Base-by-base conservation (phyloP, 1,284 basidiomycete genomes). In the Apiotrichum gamsii region DNA sequence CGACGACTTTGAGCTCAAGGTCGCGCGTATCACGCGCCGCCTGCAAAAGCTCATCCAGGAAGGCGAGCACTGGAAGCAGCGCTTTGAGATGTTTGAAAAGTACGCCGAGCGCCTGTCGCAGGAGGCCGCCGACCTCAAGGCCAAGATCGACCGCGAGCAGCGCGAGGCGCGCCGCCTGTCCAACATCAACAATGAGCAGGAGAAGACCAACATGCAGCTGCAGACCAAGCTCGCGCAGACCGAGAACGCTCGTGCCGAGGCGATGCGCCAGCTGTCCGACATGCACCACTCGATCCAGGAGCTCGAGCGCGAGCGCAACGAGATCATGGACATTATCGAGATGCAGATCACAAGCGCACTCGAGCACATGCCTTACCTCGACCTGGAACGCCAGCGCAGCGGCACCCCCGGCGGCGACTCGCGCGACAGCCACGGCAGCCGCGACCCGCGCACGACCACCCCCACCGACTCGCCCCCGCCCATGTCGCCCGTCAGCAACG, bases 1-100 rank as follows among this genome's bases (percentile, higher is more conserved):
- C 38, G 89, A 91, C 65, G 87, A 90, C 61, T 79, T 90, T 21
- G 89, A 91, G 75, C 86, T 86, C 44, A 90, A 89, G 77, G 48
- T 72, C 6, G 61, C 66, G 8, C 62, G 61, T 24, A 65, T 71
- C 52, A 67, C 66, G 19, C 50, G 58, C n/a, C 56, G 73, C 5
- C 62, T 76, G 5, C 69, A 72, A 23, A 72, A 72, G 59, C 64
- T 76, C 36, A 66, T 74, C 48, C 67, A 69, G 50, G 74, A 76
- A 47, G 69, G 68, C 33, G 73, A 76, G 37, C 68, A 72, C 63
- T 76, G 74, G 73, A 70, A 69, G 50, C 61, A 64, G 49, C 72
- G 73, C 41, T 74, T 76, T 47, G 69, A 74, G 52, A 65, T 68
- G 54, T 76, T 76, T 50, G 74, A 75, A 50, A 67, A 65, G 52